These are phyloP conservation scores for Silene coronaria DNA, from an alignment of 179 eudicot species.

Conservation along the genomic window DNA sequence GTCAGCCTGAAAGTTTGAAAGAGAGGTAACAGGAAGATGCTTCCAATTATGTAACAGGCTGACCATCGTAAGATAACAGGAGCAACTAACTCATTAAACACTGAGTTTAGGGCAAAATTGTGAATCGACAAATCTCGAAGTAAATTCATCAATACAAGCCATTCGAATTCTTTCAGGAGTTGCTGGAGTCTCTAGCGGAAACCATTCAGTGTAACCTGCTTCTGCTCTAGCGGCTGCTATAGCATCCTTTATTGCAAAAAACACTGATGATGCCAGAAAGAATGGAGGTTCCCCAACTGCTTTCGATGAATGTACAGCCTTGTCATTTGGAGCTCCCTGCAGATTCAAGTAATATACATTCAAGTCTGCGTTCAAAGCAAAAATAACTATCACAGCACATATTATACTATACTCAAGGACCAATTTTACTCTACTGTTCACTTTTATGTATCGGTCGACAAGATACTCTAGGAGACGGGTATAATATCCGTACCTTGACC, in stretches of 20 bases:
- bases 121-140: constrained; percentile 36
- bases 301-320: constrained; percentile 94
- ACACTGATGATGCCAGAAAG: constrained; percentile 83
- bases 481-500: neutral
- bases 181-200: constrained; percentile 93
- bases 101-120: constrained; percentile 80
- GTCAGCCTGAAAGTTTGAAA: no score
- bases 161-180: constrained; percentile 95
- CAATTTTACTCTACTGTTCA: neutral
- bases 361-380: neutral
- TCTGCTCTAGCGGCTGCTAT: constrained; percentile 83
- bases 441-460: neutral
- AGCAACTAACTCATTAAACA: constrained; percentile 28
- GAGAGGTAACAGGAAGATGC: neutral
- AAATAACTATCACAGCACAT: neutral
- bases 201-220: constrained; percentile 65
- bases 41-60: neutral
- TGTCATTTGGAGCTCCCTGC: constrained; percentile 80
- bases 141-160: constrained; percentile 80
- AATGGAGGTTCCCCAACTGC: constrained; percentile 99
- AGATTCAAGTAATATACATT: constrained; percentile 1
- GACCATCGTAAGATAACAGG: neutral
- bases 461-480: neutral
- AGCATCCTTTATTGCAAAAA: constrained; percentile 95
- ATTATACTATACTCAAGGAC: no score